A percentile compares a stretch with the other conserved stretches of the same genome.
Conservation (phyloP, 257 asterid species). For the Solanum phureja region DNA sequence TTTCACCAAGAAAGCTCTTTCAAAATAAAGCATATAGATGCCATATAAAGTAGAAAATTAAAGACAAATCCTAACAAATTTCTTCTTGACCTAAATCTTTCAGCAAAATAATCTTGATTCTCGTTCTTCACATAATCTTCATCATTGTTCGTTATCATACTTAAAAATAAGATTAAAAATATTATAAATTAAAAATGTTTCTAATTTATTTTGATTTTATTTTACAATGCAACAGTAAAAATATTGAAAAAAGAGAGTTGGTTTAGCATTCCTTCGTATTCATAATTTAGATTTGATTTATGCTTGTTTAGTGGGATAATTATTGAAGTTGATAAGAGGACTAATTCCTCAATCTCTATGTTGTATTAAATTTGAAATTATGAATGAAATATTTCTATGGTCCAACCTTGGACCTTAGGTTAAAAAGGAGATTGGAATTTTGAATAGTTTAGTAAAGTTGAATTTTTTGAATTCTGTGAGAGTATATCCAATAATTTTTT, state of each 20-base stretch:
- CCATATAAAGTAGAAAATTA: background rate
- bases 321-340: background rate
- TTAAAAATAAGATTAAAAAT: too few species aligned
- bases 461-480: background rate
- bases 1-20: background rate
- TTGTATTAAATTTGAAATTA: too few species aligned
- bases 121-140: too few species aligned
- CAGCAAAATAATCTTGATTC: too few species aligned
- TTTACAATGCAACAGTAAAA: background rate
- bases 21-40: background rate
- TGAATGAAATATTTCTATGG: background rate
- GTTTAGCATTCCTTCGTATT: background rate
- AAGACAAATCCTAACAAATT: background rate
- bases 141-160: background rate
- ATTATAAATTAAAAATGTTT: too few species aligned
- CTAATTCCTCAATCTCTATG: background rate
- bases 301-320: background rate
- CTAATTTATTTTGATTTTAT: too few species aligned
- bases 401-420: background rate
- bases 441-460: background rate
- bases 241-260: background rate
- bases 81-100: background rate
- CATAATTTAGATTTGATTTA: background rate
- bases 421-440: background rate
- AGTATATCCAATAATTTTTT: background rate